Evolutionary conservation across 495 filamentous ascomycete species (phyloP).

Genomic region (Lophiostoma macrostomum): DNA sequence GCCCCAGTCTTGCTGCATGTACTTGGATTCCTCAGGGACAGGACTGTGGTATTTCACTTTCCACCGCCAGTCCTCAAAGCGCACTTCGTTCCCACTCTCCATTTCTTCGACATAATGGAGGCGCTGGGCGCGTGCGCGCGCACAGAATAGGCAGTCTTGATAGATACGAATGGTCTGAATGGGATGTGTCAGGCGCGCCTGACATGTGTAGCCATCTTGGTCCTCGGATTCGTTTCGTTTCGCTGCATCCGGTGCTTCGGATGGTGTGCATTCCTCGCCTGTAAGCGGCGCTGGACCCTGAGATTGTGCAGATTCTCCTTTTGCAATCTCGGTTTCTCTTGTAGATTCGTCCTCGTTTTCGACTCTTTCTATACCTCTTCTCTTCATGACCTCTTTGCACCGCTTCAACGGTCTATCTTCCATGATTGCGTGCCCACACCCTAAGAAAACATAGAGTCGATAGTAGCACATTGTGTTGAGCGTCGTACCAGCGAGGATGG

Average conservation of each 20-base stretch:
- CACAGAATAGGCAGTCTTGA: conserved; percentile 31
- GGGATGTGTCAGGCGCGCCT: too few relatives aligned
- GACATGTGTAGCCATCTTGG: too few relatives aligned
- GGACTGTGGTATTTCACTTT: conserved; percentile 39
- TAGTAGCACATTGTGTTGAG: conserved; percentile 39
- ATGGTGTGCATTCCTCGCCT: neutral
- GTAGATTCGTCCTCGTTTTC: too few relatives aligned
- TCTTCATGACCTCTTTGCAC: neutral
- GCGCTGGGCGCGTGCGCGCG: conserved; percentile 13
- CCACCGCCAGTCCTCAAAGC: conserved; percentile 40
- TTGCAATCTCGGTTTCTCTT: too few relatives aligned
- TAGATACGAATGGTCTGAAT: conserved; percentile 26
- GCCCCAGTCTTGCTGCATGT: neutral
- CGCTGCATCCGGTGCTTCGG: too few relatives aligned
- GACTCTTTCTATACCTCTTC: neutral
- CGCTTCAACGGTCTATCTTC: neutral
- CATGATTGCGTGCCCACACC: conserved; percentile 37
- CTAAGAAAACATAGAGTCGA: conserved; percentile 38
- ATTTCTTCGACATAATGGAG: conserved; percentile 27
- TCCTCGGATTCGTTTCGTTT: too few relatives aligned
- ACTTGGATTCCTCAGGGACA: conserved; percentile 23
- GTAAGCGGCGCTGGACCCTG: too few relatives aligned
- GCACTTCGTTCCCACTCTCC: conserved; percentile 20
- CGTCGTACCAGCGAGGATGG: too few relatives aligned
- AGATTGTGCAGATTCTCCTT: too few relatives aligned